phyloP scores from a whole-genome alignment of 306 rosid genomes.

The Fragaria ananassa region DNA sequence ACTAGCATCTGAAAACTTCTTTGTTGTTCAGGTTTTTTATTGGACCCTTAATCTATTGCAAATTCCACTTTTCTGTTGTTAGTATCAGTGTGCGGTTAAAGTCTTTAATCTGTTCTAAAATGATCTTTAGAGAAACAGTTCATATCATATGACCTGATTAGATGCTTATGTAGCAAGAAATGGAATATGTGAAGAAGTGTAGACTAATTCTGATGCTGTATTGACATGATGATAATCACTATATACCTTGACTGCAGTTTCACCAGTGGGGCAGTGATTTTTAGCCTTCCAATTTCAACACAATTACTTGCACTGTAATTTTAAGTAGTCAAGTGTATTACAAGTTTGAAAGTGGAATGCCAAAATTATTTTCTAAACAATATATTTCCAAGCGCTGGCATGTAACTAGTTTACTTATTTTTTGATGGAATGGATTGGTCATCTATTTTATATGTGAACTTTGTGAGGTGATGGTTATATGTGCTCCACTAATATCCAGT shows the following conservation, averaged over 20 bases:
- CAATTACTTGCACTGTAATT: neutral
- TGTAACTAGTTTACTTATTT: neutral
- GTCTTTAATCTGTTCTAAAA: neutral
- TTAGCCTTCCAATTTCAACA: neutral
- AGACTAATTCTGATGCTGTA: neutral
- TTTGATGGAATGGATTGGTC: neutral
- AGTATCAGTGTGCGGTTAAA: slow-evolving; percentile 15
- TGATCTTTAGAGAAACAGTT: neutral
- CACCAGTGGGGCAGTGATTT: neutral
- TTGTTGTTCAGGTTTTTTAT: slow-evolving; percentile 76
- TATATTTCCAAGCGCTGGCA: neutral
- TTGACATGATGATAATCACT: neutral
- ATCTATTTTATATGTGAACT: neutral
- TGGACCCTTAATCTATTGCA: neutral
- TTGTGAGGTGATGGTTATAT: neutral
- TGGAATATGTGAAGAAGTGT: neutral
- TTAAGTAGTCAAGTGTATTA: neutral
- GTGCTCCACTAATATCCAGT: neutral
- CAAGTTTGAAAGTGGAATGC: neutral
- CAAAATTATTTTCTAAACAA: neutral
- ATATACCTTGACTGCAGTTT: neutral
- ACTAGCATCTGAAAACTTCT: slow-evolving; percentile 69
- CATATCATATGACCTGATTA: neutral
- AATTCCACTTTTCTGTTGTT: neutral
- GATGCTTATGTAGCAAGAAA: neutral